Evolutionary conservation across 2,329 filamentous ascomycete species (phyloP).

Genomic region (Coniella lustricola): DNA sequence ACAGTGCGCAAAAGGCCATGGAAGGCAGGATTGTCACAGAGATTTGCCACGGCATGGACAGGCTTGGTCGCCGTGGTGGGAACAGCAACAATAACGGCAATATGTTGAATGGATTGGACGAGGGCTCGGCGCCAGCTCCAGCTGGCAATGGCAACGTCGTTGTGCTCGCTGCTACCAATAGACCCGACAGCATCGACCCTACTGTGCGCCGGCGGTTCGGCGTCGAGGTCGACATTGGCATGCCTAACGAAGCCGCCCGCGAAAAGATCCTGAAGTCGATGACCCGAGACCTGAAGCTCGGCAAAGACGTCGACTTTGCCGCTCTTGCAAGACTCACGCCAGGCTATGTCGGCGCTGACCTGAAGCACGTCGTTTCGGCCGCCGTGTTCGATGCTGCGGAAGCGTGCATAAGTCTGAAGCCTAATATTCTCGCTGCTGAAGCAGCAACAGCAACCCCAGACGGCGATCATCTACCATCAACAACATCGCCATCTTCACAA

Average conservation of each 20-base stretch:
- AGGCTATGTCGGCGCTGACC: constrained; percentile 87
- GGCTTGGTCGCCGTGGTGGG: constrained; percentile 64
- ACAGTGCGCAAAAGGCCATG: constrained; percentile 79
- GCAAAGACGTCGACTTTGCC: constrained; percentile 65
- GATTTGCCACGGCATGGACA: constrained; percentile 80
- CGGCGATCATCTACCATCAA: background rate
- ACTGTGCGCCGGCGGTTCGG: constrained; percentile 68
- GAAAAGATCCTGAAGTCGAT: constrained; percentile 71
- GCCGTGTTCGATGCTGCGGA: constrained; percentile 32
- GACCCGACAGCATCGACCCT: constrained; percentile 78
- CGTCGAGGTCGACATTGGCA: constrained; percentile 78
- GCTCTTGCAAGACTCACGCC: constrained; percentile 76
- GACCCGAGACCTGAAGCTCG: constrained; percentile 57
- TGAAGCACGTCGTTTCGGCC: constrained; percentile 55
- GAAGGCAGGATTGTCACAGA: constrained; percentile 81
- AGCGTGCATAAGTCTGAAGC: constrained; percentile 18
- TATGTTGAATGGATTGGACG: constrained; percentile 66
- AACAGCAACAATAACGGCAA: constrained; percentile 50
- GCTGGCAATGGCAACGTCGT: constrained; percentile 70
- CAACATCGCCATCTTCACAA: background rate
- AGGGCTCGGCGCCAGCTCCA: constrained; percentile 64
- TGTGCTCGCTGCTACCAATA: constrained; percentile 84
- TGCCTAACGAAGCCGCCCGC: constrained; percentile 72
- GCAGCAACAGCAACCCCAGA: background rate
- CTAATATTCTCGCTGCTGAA: background rate